phyloP scores from a whole-genome alignment of 2,329 filamentous ascomycete species.

The Aspergillus amoenus region DNA sequence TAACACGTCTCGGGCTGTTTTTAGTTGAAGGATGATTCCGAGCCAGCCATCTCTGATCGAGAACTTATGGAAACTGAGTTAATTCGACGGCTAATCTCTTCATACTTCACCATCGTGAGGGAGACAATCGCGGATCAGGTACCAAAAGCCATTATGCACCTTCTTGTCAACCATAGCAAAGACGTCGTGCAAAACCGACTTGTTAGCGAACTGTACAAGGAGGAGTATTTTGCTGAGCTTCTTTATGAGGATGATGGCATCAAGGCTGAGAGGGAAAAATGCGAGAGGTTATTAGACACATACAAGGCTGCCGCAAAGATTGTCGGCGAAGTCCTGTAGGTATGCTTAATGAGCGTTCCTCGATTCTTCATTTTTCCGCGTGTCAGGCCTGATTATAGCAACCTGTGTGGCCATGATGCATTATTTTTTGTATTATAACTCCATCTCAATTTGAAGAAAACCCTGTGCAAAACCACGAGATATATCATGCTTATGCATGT shows the following conservation, averaged over 20 bases:
- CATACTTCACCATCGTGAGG: conserved; percentile 98
- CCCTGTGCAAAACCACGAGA: neutral
- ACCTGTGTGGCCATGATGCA: neutral
- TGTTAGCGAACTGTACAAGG: conserved; percentile 93
- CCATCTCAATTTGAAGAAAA: neutral
- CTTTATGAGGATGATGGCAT: conserved; percentile 97
- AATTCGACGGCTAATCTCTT: conserved; percentile 92
- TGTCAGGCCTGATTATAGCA: neutral
- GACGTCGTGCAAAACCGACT: conserved; percentile 96
- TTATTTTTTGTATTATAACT: conserved; percentile 2
- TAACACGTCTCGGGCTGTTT: neutral
- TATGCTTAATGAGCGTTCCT: neutral
- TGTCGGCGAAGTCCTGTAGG: conserved; percentile 86
- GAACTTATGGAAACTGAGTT: conserved; percentile 97
- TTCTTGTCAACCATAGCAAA: conserved; percentile 97
- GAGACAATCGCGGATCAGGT: conserved; percentile 99
- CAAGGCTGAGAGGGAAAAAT: conserved; percentile 97
- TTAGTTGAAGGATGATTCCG: conserved; percentile 52
- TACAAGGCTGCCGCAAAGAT: conserved; percentile 99
- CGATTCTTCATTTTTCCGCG: neutral
- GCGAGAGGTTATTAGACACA: conserved; percentile 89
- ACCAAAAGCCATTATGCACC: conserved; percentile 97
- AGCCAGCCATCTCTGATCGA: conserved; percentile 88
- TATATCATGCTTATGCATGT: neutral
- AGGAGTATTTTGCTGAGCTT: conserved; percentile 84